These are phyloP conservation scores for Symbiodinium natans DNA, from an alignment of 73 alveolate genomes.

Conservation along the genomic window DNA sequence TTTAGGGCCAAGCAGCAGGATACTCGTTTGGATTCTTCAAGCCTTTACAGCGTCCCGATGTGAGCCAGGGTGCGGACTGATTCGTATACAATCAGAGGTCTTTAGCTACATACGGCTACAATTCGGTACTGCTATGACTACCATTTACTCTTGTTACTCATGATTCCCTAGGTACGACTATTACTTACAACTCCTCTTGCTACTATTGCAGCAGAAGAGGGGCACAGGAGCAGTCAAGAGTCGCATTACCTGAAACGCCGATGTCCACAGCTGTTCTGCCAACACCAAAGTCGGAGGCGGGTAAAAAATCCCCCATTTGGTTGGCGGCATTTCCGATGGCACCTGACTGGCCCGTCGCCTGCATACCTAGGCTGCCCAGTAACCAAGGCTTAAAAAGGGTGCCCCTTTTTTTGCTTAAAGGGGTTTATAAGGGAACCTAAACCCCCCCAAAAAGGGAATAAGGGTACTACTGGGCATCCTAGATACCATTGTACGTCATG, in stretches of 20 bases:
- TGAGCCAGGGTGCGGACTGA: neutral
- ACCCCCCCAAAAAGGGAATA: too few species aligned
- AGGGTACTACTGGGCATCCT: too few species aligned
- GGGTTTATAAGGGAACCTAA: too few species aligned
- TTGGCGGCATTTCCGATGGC: neutral
- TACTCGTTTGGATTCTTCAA: neutral
- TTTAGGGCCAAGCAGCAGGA: neutral
- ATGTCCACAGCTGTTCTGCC: conserved; percentile 16
- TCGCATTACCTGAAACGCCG: neutral
- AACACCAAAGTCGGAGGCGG: neutral
- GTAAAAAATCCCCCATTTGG: neutral
- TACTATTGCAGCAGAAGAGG: neutral
- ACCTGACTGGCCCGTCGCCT: neutral
- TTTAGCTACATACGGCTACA: neutral
- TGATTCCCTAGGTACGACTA: neutral
- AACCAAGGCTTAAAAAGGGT: too few species aligned
- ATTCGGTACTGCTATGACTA: neutral
- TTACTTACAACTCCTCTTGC: neutral
- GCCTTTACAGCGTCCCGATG: neutral
- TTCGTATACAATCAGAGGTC: neutral
- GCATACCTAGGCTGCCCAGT: too few species aligned
- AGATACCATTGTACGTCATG: neutral
- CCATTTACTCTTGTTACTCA: neutral
- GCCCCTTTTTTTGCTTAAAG: too few species aligned
- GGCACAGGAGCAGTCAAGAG: neutral